Conservation (phyloP, 164 flowering plant species). For the Nelumbo lutea region DNA sequence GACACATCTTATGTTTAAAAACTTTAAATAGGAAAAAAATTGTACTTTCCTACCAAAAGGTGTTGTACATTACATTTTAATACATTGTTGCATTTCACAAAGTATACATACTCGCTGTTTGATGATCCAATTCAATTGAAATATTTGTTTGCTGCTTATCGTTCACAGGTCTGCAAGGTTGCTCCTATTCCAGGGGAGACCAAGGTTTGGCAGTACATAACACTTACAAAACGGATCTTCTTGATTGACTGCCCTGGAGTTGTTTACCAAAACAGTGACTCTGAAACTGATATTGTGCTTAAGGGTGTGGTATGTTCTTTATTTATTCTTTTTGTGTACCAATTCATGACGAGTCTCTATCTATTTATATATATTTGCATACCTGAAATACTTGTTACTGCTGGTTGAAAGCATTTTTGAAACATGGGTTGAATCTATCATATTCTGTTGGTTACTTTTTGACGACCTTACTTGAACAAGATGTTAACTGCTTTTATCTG, state of each 20-base stretch:
- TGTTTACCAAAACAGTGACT: conserved; percentile 82
- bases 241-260: conserved; percentile 99
- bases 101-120: conserved; percentile 1
- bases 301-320: conserved; percentile 91
- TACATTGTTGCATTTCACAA: neutral
- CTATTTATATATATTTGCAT: neutral
- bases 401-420: too few species aligned
- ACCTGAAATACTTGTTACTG: too few species aligned
- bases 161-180: conserved; percentile 84
- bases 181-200: conserved; percentile 99
- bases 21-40: too few species aligned
- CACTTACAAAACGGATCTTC: conserved; percentile 91
- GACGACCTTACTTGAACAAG: too few species aligned
- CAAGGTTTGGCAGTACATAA: conserved; percentile 96
- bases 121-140: conserved; percentile 3
- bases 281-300: conserved; percentile 93
- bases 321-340: neutral
- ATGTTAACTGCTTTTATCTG: too few species aligned
- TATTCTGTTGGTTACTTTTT: too few species aligned
- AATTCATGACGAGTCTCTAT: neutral
- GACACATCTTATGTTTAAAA: too few species aligned
- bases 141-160: conserved; percentile 7
- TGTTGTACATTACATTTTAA: neutral
- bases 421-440: too few species aligned
- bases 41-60: neutral